phyloP scores from a whole-genome alignment of 2,329 filamentous ascomycete species.

The Cytospora chrysosperma region DNA sequence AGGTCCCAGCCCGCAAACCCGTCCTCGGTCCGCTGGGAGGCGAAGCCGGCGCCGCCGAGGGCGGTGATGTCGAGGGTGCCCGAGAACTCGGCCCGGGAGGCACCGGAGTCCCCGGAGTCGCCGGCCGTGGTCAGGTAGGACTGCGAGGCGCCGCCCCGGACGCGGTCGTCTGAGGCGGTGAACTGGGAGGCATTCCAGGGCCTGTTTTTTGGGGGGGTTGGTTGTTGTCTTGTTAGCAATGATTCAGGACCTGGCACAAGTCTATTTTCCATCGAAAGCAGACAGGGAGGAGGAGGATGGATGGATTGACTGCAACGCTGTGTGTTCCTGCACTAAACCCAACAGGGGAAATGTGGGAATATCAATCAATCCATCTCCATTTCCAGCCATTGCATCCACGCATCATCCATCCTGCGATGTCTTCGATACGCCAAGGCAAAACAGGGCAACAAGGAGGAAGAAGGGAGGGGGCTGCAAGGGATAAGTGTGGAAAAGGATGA shows the following conservation, averaged over 20 bases:
- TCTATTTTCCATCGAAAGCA: too few relatives aligned
- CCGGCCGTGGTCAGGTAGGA: constrained; percentile 44
- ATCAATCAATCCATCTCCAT: too few relatives aligned
- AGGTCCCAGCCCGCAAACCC: constrained; percentile 23
- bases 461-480: neutral
- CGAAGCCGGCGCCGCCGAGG: constrained; percentile 77
- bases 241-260: too few relatives aligned
- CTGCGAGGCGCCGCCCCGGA: constrained; percentile 69
- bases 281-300: too few relatives aligned
- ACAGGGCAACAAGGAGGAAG: neutral
- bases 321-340: neutral
- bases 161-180: constrained; percentile 71
- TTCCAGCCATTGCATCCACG: too few relatives aligned
- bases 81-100: constrained; percentile 38
- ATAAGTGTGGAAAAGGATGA: neutral
- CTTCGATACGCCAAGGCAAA: neutral
- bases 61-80: constrained; percentile 63
- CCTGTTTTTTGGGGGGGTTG: neutral
- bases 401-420: neutral
- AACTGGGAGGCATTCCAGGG: constrained; percentile 41
- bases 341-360: too few relatives aligned
- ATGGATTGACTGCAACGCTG: neutral
- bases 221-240: too few relatives aligned
- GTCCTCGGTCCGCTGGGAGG: constrained; percentile 66
- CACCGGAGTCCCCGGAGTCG: neutral